Conservation (phyloP, 768 basidiomycete genomes). For the Sporobolomyces roseus region DNA sequence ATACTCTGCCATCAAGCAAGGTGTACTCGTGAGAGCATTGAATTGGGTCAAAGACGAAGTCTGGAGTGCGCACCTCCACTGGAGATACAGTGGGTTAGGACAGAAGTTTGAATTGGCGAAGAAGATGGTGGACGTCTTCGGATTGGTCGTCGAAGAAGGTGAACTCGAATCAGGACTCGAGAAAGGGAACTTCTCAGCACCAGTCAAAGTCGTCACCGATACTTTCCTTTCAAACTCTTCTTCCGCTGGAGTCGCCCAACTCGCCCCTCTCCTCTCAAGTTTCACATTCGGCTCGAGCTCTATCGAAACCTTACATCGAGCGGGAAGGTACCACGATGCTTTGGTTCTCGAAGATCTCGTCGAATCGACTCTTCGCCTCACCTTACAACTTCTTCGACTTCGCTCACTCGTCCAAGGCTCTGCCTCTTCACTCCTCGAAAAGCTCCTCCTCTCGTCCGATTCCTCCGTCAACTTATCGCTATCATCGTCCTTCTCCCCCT, state of each 20-base stretch:
- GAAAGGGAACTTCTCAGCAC: background rate
- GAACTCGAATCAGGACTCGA: background rate
- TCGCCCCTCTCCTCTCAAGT: slow-evolving; percentile 71
- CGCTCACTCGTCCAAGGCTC: slow-evolving; percentile 55
- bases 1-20: slow-evolving; percentile 71
- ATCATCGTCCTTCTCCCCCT: background rate
- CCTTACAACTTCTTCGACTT: slow-evolving; percentile 61
- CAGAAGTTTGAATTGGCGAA: slow-evolving; percentile 79
- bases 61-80: slow-evolving; percentile 78
- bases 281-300: slow-evolving; percentile 63
- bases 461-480: slow-evolving; percentile 3
- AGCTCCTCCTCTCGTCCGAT: slow-evolving; percentile 46
- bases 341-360: slow-evolving; percentile 65
- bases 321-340: slow-evolving; percentile 67
- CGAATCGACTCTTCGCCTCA: slow-evolving; percentile 62
- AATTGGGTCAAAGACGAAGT: slow-evolving; percentile 78
- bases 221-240: slow-evolving; percentile 65
- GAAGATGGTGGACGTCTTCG: slow-evolving; percentile 64
- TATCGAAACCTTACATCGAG: slow-evolving; percentile 59
- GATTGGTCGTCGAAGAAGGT: slow-evolving; percentile 55
- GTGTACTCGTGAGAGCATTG: slow-evolving; percentile 72
- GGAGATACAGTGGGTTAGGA: slow-evolving; percentile 78
- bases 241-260: slow-evolving; percentile 61
- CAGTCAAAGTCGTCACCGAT: slow-evolving; percentile 56
- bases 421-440: slow-evolving; percentile 63